phyloP scores from a whole-genome alignment of 805 yeast species.

The Cyberlindnera xylosilytica region DNA sequence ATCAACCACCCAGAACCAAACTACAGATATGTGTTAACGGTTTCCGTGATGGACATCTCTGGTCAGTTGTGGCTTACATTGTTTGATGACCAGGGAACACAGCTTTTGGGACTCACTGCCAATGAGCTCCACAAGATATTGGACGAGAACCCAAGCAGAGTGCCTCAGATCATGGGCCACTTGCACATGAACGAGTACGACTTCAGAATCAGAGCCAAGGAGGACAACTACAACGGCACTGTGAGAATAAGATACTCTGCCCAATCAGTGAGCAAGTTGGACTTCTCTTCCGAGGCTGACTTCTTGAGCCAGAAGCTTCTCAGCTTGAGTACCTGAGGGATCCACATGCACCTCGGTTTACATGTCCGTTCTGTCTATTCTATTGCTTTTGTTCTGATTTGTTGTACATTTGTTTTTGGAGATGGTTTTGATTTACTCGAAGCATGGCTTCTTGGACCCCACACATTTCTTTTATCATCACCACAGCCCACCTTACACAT shows the following conservation, averaged over 20 bases:
- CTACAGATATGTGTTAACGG: constrained; percentile 76
- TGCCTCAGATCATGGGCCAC: constrained; percentile 42
- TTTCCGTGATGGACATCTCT: constrained; percentile 73
- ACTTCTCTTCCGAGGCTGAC: constrained; percentile 59
- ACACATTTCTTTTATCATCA: no score
- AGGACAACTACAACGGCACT: constrained; percentile 79
- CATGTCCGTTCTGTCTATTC: neutral
- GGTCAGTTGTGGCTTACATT: constrained; percentile 84
- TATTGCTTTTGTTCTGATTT: neutral
- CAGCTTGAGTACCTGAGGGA: constrained; percentile 15
- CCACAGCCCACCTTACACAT: no score
- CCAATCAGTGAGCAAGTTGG: constrained; percentile 48
- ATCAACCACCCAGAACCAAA: constrained; percentile 62
- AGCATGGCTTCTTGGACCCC: no score
- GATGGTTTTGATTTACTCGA: no score
- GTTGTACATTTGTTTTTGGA: neutral
- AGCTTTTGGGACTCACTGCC: constrained; percentile 61
- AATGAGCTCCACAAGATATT: constrained; percentile 50
- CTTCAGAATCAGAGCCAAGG: constrained; percentile 78
- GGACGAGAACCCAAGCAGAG: constrained; percentile 45
- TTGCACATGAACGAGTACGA: constrained; percentile 65
- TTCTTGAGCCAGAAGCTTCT: constrained; percentile 41
- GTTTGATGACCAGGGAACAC: constrained; percentile 80
- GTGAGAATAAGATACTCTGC: constrained; percentile 74
- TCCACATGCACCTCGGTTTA: neutral